These are phyloP conservation scores for Claviceps sp. DNA, from an alignment of 2,329 filamentous ascomycete species.

Conservation along the genomic window DNA sequence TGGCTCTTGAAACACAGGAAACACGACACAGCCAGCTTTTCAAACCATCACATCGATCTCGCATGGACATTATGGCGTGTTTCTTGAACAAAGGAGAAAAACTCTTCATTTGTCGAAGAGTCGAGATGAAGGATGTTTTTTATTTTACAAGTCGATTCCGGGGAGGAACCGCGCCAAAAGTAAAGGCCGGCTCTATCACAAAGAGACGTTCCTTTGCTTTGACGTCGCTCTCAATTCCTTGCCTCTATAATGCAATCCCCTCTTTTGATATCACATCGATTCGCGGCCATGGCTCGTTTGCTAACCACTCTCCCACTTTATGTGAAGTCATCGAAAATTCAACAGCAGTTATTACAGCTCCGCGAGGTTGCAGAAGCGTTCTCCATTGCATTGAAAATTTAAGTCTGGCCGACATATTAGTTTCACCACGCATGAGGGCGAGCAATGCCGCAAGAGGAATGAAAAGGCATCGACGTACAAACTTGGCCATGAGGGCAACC, in stretches of 20 bases:
- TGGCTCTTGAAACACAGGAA: background rate
- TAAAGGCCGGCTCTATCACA: conserved; percentile 23
- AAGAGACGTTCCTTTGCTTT: conserved; percentile 17
- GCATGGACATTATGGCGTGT: conserved; percentile 13
- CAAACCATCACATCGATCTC: conserved; percentile 3
- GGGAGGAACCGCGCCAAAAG: conserved; percentile 18
- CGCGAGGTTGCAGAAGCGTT: conserved; percentile 23
- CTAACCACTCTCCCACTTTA: conserved; percentile 14
- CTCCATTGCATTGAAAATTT: conserved; percentile 21
- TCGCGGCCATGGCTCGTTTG: conserved; percentile 14
- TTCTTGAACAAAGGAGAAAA: conserved; percentile 13
- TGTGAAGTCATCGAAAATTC: conserved; percentile 15
- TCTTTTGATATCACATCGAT: conserved; percentile 22
- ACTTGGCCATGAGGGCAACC: conserved; percentile 91
- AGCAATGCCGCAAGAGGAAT: background rate
- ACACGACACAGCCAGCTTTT: background rate
- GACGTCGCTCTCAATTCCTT: conserved; percentile 25
- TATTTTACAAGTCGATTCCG: conserved; percentile 29
- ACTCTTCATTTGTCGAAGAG: conserved; percentile 20
- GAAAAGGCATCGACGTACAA: conserved; percentile 39
- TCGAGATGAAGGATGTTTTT: conserved; percentile 29
- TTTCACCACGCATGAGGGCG: background rate
- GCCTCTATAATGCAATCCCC: conserved; percentile 27
- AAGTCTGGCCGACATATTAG: conserved; percentile 18
- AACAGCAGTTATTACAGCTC: conserved; percentile 19